phyloP scores from a whole-genome alignment of 768 basidiomycete genomes.

The Tulasnella sp. region DNA sequence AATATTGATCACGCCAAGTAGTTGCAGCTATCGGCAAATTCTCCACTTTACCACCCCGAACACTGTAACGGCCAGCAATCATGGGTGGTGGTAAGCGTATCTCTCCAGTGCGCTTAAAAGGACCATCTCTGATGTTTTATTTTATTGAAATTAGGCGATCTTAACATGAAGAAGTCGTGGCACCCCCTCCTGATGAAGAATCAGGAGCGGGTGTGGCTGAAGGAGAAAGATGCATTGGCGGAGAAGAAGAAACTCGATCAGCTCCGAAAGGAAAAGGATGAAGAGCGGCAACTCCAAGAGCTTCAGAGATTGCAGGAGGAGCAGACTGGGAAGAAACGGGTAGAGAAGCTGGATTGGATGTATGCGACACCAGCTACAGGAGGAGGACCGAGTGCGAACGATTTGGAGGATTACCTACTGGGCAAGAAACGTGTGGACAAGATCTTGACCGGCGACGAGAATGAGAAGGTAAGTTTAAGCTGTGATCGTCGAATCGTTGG shows the following conservation, averaged over 20 bases:
- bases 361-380: slow-evolving; percentile 95
- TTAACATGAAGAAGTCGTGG: slow-evolving; percentile 99
- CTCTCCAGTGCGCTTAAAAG: no score
- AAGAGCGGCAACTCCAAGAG: slow-evolving; percentile 93
- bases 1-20: no score
- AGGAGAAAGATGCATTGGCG: slow-evolving; percentile 94
- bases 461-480: slow-evolving; percentile 49
- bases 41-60: not conserved
- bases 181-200: slow-evolving; percentile 96
- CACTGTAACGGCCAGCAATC: not conserved
- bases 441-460: slow-evolving; percentile 82
- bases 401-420: slow-evolving; percentile 90
- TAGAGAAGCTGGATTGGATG: slow-evolving; percentile 98
- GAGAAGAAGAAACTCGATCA: slow-evolving; percentile 98
- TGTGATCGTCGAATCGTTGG: no score
- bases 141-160: no score
- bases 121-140: no score
- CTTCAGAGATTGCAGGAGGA: slow-evolving; percentile 92
- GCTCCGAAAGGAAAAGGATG: slow-evolving; percentile 93
- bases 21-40: no score
- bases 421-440: slow-evolving; percentile 98
- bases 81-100: no score
- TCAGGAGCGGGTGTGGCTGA: slow-evolving; percentile 98
- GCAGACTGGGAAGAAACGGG: slow-evolving; percentile 86
- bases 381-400: slow-evolving; percentile 74